Base-by-base conservation (phyloP, 768 basidiomycete species). In the Solioccasus polychromus region DNA sequence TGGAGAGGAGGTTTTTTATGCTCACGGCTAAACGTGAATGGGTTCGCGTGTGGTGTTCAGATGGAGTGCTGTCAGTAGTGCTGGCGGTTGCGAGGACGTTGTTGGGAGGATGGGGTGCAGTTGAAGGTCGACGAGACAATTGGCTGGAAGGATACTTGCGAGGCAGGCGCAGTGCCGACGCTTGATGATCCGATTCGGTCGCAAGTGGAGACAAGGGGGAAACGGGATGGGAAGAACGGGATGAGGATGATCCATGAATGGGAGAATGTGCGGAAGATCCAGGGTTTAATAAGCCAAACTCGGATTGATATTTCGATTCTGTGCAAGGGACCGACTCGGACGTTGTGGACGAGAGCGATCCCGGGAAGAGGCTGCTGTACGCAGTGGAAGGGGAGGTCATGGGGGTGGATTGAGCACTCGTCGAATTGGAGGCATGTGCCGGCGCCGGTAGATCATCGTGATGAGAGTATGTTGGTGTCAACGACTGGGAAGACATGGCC, bases 1-100 rank as follows among this genome's bases (percentile, higher is more conserved):
- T 71, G 1, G 62, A 58, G 10, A 73, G 56, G 1, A 73, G 58
- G 9, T 60, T 64, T 57, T 70, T 71, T 35, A 73, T 64, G 28
- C 50, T 57, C n/a, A 52, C 25, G 3, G 62, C 37, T 8, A 67
- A 25, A 9, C 59, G 50, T 9, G 62, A 59, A 14, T 49, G 44
- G 18, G 50, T 42, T 12, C 46, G 50, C 2, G 41, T 35, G 9
- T 51, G 56, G 15, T 46, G 35, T 29, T 58, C 57, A 9, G 15
- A 4, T 23, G 38, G 28, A 14, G 7, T 19, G 35, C 4, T 37
- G 37, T 48, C 48, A 4, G 35, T 12, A 19, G 0, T 39, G 14
- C 5, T 35, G 12, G 35, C 17, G 8, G 42, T 12, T 8, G 44
- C 12, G 14, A 32, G 19, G 7, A 38, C 26, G 10, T 29, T n/a